phyloP scores from a whole-genome alignment of 169 alveolate genomes.

The Plasmodium vivax region DNA sequence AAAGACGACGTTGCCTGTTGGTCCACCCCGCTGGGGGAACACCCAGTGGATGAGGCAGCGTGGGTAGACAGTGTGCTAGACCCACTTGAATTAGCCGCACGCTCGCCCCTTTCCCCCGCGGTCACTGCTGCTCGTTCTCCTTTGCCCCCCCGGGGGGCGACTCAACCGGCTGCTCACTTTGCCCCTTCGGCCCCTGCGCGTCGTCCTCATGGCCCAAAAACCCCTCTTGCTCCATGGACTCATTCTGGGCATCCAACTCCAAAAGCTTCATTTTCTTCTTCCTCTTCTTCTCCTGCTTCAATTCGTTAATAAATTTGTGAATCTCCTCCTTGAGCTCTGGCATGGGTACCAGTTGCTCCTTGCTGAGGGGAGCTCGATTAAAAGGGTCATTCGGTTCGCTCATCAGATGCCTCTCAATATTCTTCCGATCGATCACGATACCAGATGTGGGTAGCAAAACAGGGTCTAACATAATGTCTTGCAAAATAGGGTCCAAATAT shows the following conservation, averaged over 20 bases:
- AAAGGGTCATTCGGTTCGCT: conserved; percentile 94
- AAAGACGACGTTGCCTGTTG: background rate
- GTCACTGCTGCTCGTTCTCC: background rate
- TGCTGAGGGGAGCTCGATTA: conserved; percentile 91
- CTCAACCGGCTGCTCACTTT: background rate
- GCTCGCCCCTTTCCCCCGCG: background rate
- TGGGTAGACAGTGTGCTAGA: background rate
- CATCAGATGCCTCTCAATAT: conserved; percentile 92
- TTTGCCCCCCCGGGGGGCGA: background rate
- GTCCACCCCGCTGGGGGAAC: background rate
- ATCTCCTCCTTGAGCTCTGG: conserved; percentile 89
- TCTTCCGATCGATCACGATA: conserved; percentile 90
- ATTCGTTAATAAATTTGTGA: conserved; percentile 75
- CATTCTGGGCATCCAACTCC: conserved; percentile 28
- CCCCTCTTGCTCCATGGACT: background rate
- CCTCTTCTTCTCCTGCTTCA: conserved; percentile 60
- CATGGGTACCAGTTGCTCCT: conserved; percentile 90
- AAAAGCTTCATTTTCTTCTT: conserved; percentile 24
- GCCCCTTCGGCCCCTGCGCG: background rate
- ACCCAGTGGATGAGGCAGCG: background rate
- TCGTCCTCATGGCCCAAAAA: background rate
- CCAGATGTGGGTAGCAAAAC: conserved; percentile 93
- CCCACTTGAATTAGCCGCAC: background rate
- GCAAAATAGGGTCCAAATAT: conserved; percentile 92
- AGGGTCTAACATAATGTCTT: conserved; percentile 93